Conservation (phyloP, 306 rosid genomes). For the Senna tora region DNA sequence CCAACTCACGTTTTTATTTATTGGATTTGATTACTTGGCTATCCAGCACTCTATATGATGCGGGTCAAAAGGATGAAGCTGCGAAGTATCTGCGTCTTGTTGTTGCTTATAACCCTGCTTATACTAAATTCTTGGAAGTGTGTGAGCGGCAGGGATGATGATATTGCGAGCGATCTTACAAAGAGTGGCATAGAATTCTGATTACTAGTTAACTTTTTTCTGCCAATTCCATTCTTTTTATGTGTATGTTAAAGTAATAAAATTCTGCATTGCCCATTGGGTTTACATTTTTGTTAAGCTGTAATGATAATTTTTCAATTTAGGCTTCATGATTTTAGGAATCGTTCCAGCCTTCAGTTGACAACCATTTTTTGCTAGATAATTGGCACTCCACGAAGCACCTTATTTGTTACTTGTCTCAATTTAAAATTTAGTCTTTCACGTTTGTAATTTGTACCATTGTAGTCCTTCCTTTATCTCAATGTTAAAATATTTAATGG, state of each 20-base stretch:
- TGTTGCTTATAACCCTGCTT: slow-evolving; percentile 71
- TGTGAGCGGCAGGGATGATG: slow-evolving; percentile 67
- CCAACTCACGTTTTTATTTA: slow-evolving; percentile 17
- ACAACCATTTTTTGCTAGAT: no score
- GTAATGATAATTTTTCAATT: no score
- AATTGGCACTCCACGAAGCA: no score
- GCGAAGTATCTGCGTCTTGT: slow-evolving; percentile 70
- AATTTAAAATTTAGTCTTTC: no score
- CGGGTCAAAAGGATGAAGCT: slow-evolving; percentile 81
- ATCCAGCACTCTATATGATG: slow-evolving; percentile 69
- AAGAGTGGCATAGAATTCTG: slow-evolving; percentile 72
- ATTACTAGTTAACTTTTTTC: slow-evolving; percentile 35
- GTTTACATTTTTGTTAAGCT: no score
- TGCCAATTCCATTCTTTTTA: slow-evolving; percentile 17
- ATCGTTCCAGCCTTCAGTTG: no score
- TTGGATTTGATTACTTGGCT: slow-evolving; percentile 30
- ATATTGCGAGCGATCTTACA: slow-evolving; percentile 61
- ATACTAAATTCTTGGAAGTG: slow-evolving; percentile 60
- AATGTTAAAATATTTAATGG: no score
- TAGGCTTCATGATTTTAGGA: no score
- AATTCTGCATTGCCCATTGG: no score
- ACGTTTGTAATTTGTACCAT: no score
- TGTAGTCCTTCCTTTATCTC: no score
- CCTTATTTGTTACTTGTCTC: no score
- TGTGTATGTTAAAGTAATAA: slow-evolving; percentile 15